Conservation (phyloP, 495 filamentous ascomycete species). For the Ramalina peruviana region DNA sequence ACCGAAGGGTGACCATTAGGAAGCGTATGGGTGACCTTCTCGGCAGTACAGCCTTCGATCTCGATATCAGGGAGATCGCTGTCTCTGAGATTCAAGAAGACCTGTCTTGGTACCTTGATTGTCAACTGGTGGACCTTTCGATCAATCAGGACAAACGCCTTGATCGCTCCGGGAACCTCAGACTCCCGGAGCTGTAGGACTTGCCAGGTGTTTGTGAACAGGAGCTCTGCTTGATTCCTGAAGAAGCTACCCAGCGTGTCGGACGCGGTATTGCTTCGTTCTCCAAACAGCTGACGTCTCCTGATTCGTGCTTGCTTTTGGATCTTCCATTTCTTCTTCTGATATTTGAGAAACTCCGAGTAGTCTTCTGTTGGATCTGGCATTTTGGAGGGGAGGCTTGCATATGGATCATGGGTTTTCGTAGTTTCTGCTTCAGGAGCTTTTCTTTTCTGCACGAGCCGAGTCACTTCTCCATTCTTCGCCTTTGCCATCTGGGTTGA, state of each 20-base stretch:
- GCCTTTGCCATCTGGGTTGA: conserved; percentile 50
- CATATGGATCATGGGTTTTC: conserved; percentile 62
- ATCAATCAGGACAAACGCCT: conserved; percentile 85
- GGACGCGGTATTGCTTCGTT: conserved; percentile 50
- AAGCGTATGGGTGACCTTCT: conserved; percentile 82
- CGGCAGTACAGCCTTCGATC: conserved; percentile 72
- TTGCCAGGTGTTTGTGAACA: conserved; percentile 89
- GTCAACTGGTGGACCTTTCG: conserved; percentile 77
- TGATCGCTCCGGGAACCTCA: conserved; percentile 69
- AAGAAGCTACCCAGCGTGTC: conserved; percentile 79
- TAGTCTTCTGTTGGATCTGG: conserved; percentile 82
- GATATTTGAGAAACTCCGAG: conserved; percentile 75
- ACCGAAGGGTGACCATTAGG: conserved; percentile 92
- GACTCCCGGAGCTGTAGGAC: conserved; percentile 74
- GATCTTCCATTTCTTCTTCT: conserved; percentile 98
- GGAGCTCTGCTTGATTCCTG: conserved; percentile 74
- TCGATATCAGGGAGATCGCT: conserved; percentile 79
- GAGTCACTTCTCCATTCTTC: conserved; percentile 49
- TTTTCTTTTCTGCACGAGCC: conserved; percentile 70
- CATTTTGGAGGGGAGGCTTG: conserved; percentile 72
- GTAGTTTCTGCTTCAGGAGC: conserved; percentile 50
- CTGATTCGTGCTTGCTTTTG: conserved; percentile 84
- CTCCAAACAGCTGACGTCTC: conserved; percentile 84
- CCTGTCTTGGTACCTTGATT: conserved; percentile 72
- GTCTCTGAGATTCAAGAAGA: conserved; percentile 83